Base-by-base conservation (phyloP, 2,329 filamentous ascomycete species). In the Pseudofabraea citricarpa region DNA sequence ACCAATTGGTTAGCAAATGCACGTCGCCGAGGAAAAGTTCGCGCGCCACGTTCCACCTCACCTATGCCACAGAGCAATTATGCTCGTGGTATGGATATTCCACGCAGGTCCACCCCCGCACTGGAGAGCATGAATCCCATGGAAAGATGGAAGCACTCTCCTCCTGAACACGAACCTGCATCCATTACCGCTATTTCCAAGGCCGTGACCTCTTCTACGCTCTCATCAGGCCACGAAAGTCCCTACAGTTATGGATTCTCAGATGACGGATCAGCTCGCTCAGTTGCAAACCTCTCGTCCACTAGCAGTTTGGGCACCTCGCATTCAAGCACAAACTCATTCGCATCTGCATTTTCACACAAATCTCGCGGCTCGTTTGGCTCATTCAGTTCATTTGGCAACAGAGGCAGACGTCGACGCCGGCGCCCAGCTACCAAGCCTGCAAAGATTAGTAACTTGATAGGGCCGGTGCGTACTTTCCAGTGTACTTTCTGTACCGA, bases 1-100 rank as follows among this genome's bases (percentile, higher is more conserved):
- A 84, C 83, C 9, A 95, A 94, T 61, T 95, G 90, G 90, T 79
- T 95, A 36, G 90, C 90, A 46, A 95, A 95, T 64, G 89, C 89
- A 45, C 81, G 90, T 33, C 80, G 90, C 44, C 77, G 90, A 49
- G 83, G 87, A 55, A 95, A 95, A 68, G 81, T 85, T 43, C 79
- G 82, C 37, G 72, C 78, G 2, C 80, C 79, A 36, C 75, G 83
- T 50, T 81, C 79, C 22, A 79, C 75, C 15, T 90, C 87, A 4
- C 86, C 88, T 1, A 83, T 53, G 35, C 68, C 83, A 36, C 75
- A 79, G 20, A 75, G 73, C 49, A 75, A 76, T 9, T 75, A 77
- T 44, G 75, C 75, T 16, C 71, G 72, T 44, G 79, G 83, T 5
- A 83, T 95, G 49, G 81, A 90, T 50, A 90, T 95, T 43, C 86